Conservation (phyloP, 441 rosid species). For the Populus trichocarpa region DNA sequence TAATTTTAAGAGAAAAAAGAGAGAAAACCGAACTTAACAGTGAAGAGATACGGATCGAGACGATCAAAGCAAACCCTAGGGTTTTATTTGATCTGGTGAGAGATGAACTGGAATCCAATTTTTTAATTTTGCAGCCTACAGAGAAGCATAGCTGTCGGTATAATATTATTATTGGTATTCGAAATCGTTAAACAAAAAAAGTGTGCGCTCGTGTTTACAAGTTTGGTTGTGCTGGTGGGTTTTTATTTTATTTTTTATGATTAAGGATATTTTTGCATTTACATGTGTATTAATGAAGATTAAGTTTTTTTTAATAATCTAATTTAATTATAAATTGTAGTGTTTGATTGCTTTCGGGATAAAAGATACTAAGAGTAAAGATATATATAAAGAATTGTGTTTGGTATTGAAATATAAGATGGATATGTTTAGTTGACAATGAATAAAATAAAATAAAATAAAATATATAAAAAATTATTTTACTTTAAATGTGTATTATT, state of each 20-base stretch:
- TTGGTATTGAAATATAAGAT: too few relatives aligned
- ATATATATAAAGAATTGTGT: too few relatives aligned
- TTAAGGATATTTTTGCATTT: background rate
- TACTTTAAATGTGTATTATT: too few relatives aligned
- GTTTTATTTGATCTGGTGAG: background rate
- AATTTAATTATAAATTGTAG: too few relatives aligned
- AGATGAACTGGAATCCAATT: background rate
- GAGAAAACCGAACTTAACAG: background rate
- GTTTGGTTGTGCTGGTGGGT: background rate
- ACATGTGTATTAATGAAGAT: too few relatives aligned
- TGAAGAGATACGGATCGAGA: background rate
- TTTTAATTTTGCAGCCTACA: background rate
- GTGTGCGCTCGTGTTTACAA: background rate
- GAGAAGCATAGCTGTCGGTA: background rate
- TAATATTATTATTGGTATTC: background rate
- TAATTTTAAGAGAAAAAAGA: too few relatives aligned
- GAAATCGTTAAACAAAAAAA: background rate
- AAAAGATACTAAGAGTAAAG: background rate
- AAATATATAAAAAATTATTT: too few relatives aligned
- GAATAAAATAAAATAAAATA: too few relatives aligned
- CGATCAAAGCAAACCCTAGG: background rate
- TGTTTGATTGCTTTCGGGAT: background rate
- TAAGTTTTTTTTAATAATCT: too few relatives aligned
- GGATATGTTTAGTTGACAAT: too few relatives aligned
- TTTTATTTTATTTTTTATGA: background rate